A percentile compares a stretch with the other conserved stretches of the same genome.
phyloP scores from a whole-genome alignment of 2,329 filamentous ascomycete genomes.

The Leptographium flavum region DNA sequence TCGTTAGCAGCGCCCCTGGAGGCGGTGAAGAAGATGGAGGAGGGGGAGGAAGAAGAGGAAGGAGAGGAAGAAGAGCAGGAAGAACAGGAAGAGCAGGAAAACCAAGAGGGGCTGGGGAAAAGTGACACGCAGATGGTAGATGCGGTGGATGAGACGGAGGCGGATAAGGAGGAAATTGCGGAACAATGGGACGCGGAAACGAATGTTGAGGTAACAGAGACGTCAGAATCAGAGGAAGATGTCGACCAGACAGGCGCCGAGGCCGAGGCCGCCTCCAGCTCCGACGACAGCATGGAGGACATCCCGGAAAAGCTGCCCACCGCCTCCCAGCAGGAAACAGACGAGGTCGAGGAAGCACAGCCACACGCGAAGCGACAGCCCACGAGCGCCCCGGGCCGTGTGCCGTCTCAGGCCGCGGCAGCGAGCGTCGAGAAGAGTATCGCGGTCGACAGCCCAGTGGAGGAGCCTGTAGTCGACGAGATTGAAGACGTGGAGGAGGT shows the following conservation, averaged over 20 bases:
- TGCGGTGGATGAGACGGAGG: neutral
- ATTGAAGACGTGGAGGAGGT: no score
- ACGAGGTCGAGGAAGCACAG: neutral
- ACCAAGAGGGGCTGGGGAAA: no score
- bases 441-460: no score
- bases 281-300: slow-evolving; percentile 1
- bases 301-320: neutral
- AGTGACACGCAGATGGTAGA: no score
- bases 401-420: no score
- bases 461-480: no score
- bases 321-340: no score
- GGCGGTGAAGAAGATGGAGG: neutral
- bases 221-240: neutral
- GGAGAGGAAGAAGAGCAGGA: neutral
- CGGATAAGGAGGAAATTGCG: no score
- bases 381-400: no score
- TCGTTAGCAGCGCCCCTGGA: neutral
- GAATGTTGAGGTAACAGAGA: neutral
- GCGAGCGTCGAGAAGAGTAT: no score
- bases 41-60: neutral
- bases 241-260: neutral
- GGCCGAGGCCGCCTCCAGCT: neutral
- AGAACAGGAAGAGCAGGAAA: neutral
- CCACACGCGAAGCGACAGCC: no score
- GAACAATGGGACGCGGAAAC: no score